Percentiles rank a stretch among this genome's conserved stretches.
Evolutionary conservation across 2,329 filamentous ascomycete genomes (phyloP).

Genomic region (Rugonectria rugulosa): DNA sequence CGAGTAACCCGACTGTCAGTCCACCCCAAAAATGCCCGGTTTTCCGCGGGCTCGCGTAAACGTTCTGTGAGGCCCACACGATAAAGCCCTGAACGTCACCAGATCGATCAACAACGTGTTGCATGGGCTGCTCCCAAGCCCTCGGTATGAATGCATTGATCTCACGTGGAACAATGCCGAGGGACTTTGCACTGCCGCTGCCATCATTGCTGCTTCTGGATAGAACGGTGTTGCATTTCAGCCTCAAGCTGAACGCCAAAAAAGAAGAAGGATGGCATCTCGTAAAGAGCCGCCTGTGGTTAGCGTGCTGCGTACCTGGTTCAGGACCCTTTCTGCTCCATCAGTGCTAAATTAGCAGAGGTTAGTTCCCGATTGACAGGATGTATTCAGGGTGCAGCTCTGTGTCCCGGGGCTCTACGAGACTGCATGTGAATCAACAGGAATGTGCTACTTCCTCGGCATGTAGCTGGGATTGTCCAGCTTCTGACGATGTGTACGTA

Average conservation of each 20-base stretch:
- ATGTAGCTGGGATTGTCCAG: background rate
- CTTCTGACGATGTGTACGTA: background rate
- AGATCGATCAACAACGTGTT: background rate
- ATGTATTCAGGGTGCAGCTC: background rate
- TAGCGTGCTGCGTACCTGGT: no score
- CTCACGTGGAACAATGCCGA: background rate
- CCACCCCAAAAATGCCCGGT: background rate
- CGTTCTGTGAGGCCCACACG: background rate
- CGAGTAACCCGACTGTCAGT: background rate
- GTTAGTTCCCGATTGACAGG: background rate
- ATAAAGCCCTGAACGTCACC: background rate
- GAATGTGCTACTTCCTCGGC: background rate
- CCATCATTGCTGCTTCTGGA: background rate
- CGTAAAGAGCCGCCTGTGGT: no score
- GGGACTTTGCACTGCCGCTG: background rate
- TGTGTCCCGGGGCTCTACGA: background rate
- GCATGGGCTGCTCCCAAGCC: background rate
- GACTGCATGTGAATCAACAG: background rate
- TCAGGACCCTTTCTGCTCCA: no score
- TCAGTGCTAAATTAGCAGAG: no score
- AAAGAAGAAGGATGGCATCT: no score
- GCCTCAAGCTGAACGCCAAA: no score
- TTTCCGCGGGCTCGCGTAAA: background rate
- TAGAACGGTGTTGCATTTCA: background rate
- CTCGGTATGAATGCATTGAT: background rate